These are phyloP conservation scores for Candida neerlandica DNA, from an alignment of 1,139 yeast species.

Conservation along the genomic window DNA sequence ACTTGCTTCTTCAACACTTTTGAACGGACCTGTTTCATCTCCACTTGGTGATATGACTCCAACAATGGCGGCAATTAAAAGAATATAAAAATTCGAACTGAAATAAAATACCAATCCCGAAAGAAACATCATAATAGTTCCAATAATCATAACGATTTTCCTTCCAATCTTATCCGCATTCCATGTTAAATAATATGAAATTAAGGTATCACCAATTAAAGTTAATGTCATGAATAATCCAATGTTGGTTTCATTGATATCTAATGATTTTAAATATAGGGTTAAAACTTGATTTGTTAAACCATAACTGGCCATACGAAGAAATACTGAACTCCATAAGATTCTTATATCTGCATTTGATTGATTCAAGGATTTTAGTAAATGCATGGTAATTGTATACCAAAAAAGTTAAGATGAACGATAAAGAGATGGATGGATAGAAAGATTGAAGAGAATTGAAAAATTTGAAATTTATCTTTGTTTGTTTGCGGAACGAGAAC, in stretches of 20 bases:
- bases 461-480: neutral
- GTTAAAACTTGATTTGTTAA: constrained; percentile 80
- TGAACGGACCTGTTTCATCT: constrained; percentile 91
- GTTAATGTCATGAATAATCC: constrained; percentile 73
- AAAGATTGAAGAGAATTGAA: neutral
- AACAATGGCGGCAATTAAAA: constrained; percentile 59
- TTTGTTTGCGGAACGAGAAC: too few species aligned
- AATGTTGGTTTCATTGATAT: constrained; percentile 57
- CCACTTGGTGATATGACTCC: constrained; percentile 87
- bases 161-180: constrained; percentile 48
- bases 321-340: constrained; percentile 70
- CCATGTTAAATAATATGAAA: constrained; percentile 34
- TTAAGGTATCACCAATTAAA: constrained; percentile 40
- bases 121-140: constrained; percentile 68
- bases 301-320: constrained; percentile 79
- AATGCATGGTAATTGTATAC: constrained; percentile 24
- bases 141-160: constrained; percentile 62
- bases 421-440: too few species aligned
- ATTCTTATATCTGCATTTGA: constrained; percentile 58
- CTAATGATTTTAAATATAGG: constrained; percentile 60
- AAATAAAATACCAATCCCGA: constrained; percentile 69
- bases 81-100: constrained; percentile 49
- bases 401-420: too few species aligned
- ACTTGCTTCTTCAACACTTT: constrained; percentile 84
- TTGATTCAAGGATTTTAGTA: constrained; percentile 26